phyloP scores from a whole-genome alignment of 2,329 filamentous ascomycete species.

The Elsinoe ampelina region DNA sequence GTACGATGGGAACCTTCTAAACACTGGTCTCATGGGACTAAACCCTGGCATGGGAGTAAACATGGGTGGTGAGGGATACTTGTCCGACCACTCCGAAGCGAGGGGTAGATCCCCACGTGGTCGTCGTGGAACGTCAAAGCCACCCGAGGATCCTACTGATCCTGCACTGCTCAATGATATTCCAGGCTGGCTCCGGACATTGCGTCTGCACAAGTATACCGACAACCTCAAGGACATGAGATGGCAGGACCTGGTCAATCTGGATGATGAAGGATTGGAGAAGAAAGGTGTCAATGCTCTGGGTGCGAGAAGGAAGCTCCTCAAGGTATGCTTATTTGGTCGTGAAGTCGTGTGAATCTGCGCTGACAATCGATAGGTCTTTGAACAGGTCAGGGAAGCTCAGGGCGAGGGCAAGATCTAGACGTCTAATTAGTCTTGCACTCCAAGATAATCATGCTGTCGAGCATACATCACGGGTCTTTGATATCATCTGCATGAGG shows the following conservation, averaged over 20 bases:
- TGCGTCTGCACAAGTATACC: constrained; percentile 96
- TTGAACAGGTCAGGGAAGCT: constrained; percentile 79
- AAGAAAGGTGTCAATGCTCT: constrained; percentile 89
- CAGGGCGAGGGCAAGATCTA: constrained; percentile 35
- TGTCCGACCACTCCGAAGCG: constrained; percentile 85
- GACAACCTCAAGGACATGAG: constrained; percentile 96
- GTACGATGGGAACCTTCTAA: constrained; percentile 69
- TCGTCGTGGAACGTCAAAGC: constrained; percentile 88
- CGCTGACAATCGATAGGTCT: constrained; percentile 51
- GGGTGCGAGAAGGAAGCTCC: constrained; percentile 90
- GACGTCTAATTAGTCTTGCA: background rate
- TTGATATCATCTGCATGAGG: constrained; percentile 6
- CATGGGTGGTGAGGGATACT: constrained; percentile 63
- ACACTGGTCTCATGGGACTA: constrained; percentile 60
- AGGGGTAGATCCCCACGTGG: constrained; percentile 88
- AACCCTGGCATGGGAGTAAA: constrained; percentile 59
- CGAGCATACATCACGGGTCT: background rate
- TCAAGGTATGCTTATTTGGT: constrained; percentile 57
- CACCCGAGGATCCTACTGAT: constrained; percentile 94
- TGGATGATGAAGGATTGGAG: constrained; percentile 89
- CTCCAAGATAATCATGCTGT: background rate
- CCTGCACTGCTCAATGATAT: constrained; percentile 85
- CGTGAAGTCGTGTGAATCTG: background rate
- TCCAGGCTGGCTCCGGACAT: constrained; percentile 86
- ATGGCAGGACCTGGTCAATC: constrained; percentile 84